These are phyloP conservation scores for Claviceps digitariae DNA, from an alignment of 2,329 filamentous ascomycete species.

Conservation along the genomic window DNA sequence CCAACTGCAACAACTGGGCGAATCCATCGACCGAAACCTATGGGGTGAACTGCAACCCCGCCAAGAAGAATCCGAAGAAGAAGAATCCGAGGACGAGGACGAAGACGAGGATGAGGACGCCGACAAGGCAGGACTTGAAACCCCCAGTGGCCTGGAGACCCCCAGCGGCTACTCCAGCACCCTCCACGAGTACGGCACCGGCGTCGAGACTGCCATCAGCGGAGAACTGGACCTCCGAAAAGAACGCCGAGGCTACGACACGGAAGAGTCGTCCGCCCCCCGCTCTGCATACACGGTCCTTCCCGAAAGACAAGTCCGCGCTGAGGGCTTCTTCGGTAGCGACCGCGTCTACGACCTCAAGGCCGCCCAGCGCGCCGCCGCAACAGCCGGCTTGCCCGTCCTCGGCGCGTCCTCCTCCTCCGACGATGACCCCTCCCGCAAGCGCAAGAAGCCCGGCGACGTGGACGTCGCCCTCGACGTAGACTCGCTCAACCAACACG, in stretches of 20 bases:
- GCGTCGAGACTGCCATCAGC: slow-evolving; percentile 58
- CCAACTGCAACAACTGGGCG: slow-evolving; percentile 38
- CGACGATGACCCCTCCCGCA: slow-evolving; percentile 60
- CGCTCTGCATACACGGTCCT: slow-evolving; percentile 80
- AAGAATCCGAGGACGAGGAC: slow-evolving; percentile 26
- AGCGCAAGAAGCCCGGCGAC: slow-evolving; percentile 93
- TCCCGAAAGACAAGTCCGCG: slow-evolving; percentile 71
- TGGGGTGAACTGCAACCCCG: slow-evolving; percentile 87
- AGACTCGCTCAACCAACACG: slow-evolving; percentile 60
- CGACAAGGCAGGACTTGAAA: slow-evolving; percentile 54
- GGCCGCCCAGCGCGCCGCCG: slow-evolving; percentile 21
- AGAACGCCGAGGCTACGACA: slow-evolving; percentile 66
- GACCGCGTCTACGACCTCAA: slow-evolving; percentile 87
- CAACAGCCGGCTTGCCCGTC: slow-evolving; percentile 44
- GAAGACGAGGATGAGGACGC: slow-evolving; percentile 41
- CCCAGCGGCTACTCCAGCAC: slow-evolving; percentile 69
- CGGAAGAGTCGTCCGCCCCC: slow-evolving; percentile 62
- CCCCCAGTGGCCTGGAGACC: slow-evolving; percentile 65
- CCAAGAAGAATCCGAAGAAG: slow-evolving; percentile 61
- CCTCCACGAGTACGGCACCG: slow-evolving; percentile 64
- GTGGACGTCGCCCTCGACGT: slow-evolving; percentile 86
- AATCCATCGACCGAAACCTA: slow-evolving; percentile 71
- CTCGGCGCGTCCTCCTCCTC: slow-evolving; percentile 56
- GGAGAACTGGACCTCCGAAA: slow-evolving; percentile 91
- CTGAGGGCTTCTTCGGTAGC: slow-evolving; percentile 90